Evolutionary conservation across 441 rosid genomes (phyloP).

Genomic region (Pelargonium myrrhifolium): DNA sequence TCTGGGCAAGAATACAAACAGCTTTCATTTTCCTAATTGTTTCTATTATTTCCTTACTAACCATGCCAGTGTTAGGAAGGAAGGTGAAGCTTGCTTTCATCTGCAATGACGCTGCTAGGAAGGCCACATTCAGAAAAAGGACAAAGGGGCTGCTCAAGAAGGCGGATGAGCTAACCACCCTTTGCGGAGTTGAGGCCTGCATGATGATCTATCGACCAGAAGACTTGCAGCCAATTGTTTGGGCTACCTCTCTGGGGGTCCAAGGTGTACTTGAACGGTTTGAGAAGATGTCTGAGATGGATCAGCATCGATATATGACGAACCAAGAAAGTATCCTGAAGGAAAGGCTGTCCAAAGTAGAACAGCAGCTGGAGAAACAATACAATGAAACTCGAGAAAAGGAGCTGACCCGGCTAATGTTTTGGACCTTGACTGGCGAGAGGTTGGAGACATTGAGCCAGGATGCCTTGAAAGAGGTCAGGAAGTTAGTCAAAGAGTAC

Average conservation of each 20-base stretch:
- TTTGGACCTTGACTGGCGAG: constrained; percentile 2
- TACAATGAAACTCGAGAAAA: not conserved
- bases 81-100: constrained; percentile 8
- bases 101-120: constrained; percentile 2
- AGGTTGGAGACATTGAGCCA: constrained; percentile 1
- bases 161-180: constrained; percentile 1
- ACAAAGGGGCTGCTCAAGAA: constrained; percentile 3
- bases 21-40: not conserved
- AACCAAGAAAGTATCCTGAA: not conserved
- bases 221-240: not conserved
- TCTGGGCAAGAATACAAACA: not conserved
- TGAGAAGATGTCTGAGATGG: not conserved
- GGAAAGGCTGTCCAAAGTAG: constrained; percentile 1
- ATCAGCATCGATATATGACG: not conserved
- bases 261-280: not conserved
- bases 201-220: constrained; percentile 3
- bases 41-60: not conserved
- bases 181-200: constrained; percentile 6
- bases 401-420: constrained; percentile 7
- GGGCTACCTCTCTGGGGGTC: constrained; percentile 6
- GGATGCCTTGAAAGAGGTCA: not conserved
- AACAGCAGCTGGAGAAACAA: constrained; percentile 2
- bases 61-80: not conserved
- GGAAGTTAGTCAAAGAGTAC: not conserved
- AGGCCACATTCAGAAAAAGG: constrained; percentile 2